Conservation (phyloP, 1,284 basidiomycete species). For the Sporisorium exsertum region DNA sequence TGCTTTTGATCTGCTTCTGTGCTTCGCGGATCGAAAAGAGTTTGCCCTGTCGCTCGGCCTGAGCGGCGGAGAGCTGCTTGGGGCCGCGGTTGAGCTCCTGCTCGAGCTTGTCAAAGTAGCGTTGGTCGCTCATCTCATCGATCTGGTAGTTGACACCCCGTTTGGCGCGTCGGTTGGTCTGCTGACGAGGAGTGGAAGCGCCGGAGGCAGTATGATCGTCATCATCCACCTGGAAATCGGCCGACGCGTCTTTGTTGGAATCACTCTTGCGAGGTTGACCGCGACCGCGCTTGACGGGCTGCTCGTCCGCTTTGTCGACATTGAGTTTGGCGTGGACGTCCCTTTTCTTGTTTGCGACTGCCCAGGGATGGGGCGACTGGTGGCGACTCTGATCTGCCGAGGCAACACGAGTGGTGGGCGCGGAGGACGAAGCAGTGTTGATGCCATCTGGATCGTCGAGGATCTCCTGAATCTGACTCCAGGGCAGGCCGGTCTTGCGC, state of each 20-base stretch:
- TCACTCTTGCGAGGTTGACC: conserved; percentile 23
- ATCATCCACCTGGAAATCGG: conserved; percentile 15
- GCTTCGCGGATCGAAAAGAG: conserved; percentile 54
- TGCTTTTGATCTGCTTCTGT: conserved; percentile 83
- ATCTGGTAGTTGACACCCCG: conserved; percentile 40
- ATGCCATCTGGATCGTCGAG: conserved; percentile 49
- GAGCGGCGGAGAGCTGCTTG: conserved; percentile 25
- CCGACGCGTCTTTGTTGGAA: conserved; percentile 17
- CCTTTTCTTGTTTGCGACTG: conserved; percentile 20
- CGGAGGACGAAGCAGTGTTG: conserved; percentile 32
- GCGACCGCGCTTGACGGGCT: conserved; percentile 9
- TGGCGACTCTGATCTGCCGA: conserved; percentile 34
- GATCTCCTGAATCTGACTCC: conserved; percentile 51
- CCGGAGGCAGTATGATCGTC: conserved; percentile 28
- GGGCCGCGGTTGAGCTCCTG: conserved; percentile 25
- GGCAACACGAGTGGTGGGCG: conserved; percentile 26
- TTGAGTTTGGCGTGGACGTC: conserved; percentile 16
- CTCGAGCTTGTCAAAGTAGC: conserved; percentile 54
- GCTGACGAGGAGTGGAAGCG: conserved; percentile 37
- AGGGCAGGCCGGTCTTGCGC: conserved; percentile 57
- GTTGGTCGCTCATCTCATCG: conserved; percentile 49
- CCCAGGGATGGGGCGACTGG: conserved; percentile 39
- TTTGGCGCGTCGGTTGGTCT: conserved; percentile 29
- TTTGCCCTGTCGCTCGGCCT: conserved; percentile 57
- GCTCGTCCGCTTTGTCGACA: conserved; percentile 1